Evolutionary conservation across 768 basidiomycete species (phyloP), one percentile per base, ranked within the genome.

Genomic region (Trametes meyenii): DNA sequence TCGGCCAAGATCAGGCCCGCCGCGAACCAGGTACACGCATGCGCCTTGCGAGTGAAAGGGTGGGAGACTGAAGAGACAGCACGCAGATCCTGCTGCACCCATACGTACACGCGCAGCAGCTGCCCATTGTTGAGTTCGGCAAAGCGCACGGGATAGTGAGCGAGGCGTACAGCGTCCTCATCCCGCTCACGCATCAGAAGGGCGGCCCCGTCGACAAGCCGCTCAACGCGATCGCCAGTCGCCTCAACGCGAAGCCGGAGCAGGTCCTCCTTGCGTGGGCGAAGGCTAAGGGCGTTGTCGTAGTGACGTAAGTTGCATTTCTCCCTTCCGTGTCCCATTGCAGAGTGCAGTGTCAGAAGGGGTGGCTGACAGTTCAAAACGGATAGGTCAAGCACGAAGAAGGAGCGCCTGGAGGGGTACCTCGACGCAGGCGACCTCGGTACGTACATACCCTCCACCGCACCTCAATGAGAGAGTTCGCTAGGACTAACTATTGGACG

Each of bases 191-290:
- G 0, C 69, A 69, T 23, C 72, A 73, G 43, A 83, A 85, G 1
- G 86, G 85, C 2, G 89, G 89, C 3, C 84, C 88, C 2, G 76
- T 90, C 11, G 87, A 89, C 67, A 78, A 73, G 23, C 86, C 86
- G 0, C 71, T 90, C 45, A 75, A 77, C 38, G 71, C 74, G 16
- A 85, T 89, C 38, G 83, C 87, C 0, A 68, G 75, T 10, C 75
- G 81, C 6, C 77, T 84, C 23, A 75, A 77, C 8, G 83, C 79
- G 17, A 81, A 81, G 2, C 75, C 81, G 1, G 89, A 89, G 59
- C 89, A 92, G 69, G 81, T 90, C 10, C 75, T 91, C 5, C 77
- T 90, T 8, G 87, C 88, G 0, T 90, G 89, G 89, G 80, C 83
- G 5, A 88, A 85, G 68, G 77, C 82, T 6, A 90, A 92, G 70